Conservation (phyloP, 2,329 filamentous ascomycete genomes). For the Phialophora chinensis region DNA sequence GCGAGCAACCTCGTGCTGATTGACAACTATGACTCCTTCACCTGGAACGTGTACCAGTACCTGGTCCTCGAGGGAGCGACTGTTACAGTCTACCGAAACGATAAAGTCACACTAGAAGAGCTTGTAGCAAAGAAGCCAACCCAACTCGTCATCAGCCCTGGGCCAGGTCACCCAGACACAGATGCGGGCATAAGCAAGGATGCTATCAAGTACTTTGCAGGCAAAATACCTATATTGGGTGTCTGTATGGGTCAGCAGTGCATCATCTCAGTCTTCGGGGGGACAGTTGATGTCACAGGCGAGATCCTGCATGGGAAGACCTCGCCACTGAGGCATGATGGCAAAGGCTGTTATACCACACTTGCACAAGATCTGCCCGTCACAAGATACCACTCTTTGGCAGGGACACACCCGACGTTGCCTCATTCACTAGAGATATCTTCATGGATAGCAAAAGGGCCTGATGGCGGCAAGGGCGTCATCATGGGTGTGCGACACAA, state of each 20-base stretch:
- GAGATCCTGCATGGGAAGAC: slow-evolving; percentile 98
- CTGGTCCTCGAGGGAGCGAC: slow-evolving; percentile 92
- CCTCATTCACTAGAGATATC: slow-evolving; percentile 86
- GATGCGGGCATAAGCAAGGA: slow-evolving; percentile 94
- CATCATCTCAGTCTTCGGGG: slow-evolving; percentile 92
- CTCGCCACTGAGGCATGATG: slow-evolving; percentile 85
- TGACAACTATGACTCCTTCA: slow-evolving; percentile 99
- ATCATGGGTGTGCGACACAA: slow-evolving; percentile 98
- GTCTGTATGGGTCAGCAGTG: slow-evolving; percentile 99
- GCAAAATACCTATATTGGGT: slow-evolving; percentile 94
- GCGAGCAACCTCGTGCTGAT: slow-evolving; percentile 93
- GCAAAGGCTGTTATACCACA: slow-evolving; percentile 87
- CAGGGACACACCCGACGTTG: slow-evolving; percentile 85
- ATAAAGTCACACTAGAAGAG: slow-evolving; percentile 85
- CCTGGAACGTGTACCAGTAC: slow-evolving; percentile 99
- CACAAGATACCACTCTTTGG: slow-evolving; percentile 94
- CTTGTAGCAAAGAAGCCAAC: slow-evolving; percentile 84
- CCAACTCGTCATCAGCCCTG: slow-evolving; percentile 92
- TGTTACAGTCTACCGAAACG: slow-evolving; percentile 89
- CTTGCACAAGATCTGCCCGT: slow-evolving; percentile 81
- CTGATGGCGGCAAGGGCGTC: slow-evolving; percentile 77
- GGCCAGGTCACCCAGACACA: slow-evolving; percentile 86
- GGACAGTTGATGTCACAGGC: slow-evolving; percentile 87
- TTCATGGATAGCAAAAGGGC: slow-evolving; percentile 81
- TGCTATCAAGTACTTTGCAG: slow-evolving; percentile 87